phyloP scores from a whole-genome alignment of 495 filamentous ascomycete species.

The Schizothecium vesticola region DNA sequence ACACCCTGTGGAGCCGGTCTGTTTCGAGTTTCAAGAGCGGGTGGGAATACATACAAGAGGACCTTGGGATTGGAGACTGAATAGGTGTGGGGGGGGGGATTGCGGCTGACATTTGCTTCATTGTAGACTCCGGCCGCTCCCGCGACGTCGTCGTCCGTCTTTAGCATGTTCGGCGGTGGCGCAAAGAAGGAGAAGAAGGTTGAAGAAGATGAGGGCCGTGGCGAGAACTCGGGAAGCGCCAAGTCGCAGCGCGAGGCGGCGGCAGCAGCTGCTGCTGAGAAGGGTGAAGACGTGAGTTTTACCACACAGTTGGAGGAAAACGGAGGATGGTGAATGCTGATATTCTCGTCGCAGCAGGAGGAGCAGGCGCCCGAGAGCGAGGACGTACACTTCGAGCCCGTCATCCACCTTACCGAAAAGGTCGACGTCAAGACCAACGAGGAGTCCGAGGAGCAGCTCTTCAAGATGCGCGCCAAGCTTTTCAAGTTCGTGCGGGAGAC shows the following conservation, averaged over 20 bases:
- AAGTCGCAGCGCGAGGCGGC: slow-evolving; percentile 73
- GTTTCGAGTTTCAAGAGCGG: neutral
- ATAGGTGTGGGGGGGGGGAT: neutral
- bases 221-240: slow-evolving; percentile 78
- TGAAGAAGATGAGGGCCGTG: slow-evolving; percentile 57
- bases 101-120: neutral
- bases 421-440: slow-evolving; percentile 97
- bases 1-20: neutral
- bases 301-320: neutral
- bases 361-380: slow-evolving; percentile 75
- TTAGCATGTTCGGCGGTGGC: slow-evolving; percentile 96
- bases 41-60: neutral
- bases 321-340: slow-evolving; percentile 2
- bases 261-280: slow-evolving; percentile 39
- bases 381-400: slow-evolving; percentile 95
- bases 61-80: neutral
- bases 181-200: slow-evolving; percentile 80
- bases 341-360: slow-evolving; percentile 29
- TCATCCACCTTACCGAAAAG: slow-evolving; percentile 90
- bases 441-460: slow-evolving; percentile 91
- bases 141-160: slow-evolving; percentile 54
- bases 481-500: slow-evolving; percentile 92
- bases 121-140: slow-evolving; percentile 16
- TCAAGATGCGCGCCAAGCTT: slow-evolving; percentile 99
- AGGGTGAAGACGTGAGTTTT: slow-evolving; percentile 38